Evolutionary conservation across 1,284 basidiomycete species (phyloP).

Genomic region (Stereum hirsutum): DNA sequence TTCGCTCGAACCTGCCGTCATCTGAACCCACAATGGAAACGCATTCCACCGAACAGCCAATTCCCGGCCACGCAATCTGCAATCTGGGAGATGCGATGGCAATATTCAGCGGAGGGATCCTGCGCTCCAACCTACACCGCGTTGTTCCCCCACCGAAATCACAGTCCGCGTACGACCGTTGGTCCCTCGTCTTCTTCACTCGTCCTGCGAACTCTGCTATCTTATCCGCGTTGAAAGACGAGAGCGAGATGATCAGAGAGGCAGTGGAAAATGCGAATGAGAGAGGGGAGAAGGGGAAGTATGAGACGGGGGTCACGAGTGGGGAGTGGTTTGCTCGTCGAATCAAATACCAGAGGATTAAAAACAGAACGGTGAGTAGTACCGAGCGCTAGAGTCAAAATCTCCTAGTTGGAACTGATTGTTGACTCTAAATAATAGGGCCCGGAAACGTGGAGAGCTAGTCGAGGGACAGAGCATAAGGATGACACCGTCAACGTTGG

Average conservation of each 20-base stretch:
- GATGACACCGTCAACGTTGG: too few species aligned
- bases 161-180: constrained; percentile 21
- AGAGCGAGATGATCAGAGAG: constrained; percentile 16
- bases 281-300: constrained; percentile 13
- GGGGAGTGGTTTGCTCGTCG: constrained; percentile 15
- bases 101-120: constrained; percentile 31
- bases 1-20: background rate
- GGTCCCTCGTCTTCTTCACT: constrained; percentile 28
- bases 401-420: background rate
- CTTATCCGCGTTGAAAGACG: constrained; percentile 15
- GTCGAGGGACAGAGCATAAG: constrained; percentile 2
- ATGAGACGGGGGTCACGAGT: constrained; percentile 16
- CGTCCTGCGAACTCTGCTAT: constrained; percentile 21
- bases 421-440: background rate
- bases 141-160: constrained; percentile 21
- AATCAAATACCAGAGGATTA: constrained; percentile 1
- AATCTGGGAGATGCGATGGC: constrained; percentile 29
- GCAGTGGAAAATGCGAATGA: constrained; percentile 15
- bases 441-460: constrained; percentile 1
- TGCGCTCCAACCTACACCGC: constrained; percentile 28
- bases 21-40: background rate
- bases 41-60: constrained; percentile 18
- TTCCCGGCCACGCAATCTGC: constrained; percentile 22
- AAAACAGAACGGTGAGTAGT: background rate
- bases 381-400: background rate